phyloP scores from a whole-genome alignment of 2,329 filamentous ascomycete genomes.

The Fusarium goolgardi region DNA sequence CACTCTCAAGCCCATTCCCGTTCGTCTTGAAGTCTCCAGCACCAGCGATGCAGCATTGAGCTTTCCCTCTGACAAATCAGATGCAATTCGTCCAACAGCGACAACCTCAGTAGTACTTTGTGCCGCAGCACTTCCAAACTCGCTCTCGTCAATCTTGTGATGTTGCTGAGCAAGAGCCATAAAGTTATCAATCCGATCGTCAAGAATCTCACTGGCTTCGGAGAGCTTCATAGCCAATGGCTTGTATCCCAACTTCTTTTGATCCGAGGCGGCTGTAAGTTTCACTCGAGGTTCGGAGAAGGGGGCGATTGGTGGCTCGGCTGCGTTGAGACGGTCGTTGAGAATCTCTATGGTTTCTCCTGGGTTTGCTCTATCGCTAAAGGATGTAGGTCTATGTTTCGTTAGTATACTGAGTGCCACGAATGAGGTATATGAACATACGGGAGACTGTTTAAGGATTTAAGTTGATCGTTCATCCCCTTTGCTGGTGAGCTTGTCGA shows the following conservation, averaged over 20 bases:
- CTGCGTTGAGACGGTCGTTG: conserved; percentile 76
- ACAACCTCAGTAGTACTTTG: conserved; percentile 89
- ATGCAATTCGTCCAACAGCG: conserved; percentile 91
- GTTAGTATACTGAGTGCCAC: conserved; percentile 6
- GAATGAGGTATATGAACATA: conserved; percentile 34
- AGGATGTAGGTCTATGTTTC: conserved; percentile 55
- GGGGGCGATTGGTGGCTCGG: conserved; percentile 77
- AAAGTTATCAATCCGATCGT: conserved; percentile 95
- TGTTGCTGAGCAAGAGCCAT: conserved; percentile 77
- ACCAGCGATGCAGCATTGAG: conserved; percentile 87
- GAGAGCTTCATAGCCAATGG: conserved; percentile 95
- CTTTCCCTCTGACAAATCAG: conserved; percentile 85
- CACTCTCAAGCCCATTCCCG: conserved; percentile 83
- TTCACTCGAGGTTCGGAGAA: conserved; percentile 83
- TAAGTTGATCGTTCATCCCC: conserved; percentile 51
- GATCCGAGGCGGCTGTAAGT: conserved; percentile 85
- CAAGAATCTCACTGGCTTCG: conserved; percentile 90
- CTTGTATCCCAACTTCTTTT: conserved; percentile 91
- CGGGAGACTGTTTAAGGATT: conserved; percentile 47
- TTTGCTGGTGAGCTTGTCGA: conserved; percentile 51
- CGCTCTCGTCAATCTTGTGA: conserved; percentile 79
- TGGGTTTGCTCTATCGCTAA: conserved; percentile 80
- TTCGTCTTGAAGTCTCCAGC: conserved; percentile 86
- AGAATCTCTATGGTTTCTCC: conserved; percentile 87
- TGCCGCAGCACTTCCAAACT: conserved; percentile 86